Percentiles rank a stretch among this genome's conserved stretches.
Evolutionary conservation across 306 rosid species (phyloP).

Genomic region (Citrullus mucosospermus): DNA sequence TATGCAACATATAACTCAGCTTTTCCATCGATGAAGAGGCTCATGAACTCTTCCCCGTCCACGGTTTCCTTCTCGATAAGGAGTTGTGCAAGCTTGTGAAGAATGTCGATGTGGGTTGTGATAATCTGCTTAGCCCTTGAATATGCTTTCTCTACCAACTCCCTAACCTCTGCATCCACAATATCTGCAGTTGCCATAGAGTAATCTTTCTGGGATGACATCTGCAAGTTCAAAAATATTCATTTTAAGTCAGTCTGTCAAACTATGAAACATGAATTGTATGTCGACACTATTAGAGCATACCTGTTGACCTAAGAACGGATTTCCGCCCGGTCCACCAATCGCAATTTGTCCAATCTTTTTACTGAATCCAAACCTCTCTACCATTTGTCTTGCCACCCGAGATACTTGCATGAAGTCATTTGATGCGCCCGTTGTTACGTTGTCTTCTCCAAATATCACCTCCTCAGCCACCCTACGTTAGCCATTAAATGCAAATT

Average conservation of each 20-base stretch:
- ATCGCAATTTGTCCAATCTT: constrained; percentile 90
- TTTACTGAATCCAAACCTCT: constrained; percentile 97
- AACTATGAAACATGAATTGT: not conserved
- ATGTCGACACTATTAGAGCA: not conserved
- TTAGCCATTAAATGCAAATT: not conserved
- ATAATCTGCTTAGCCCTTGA: constrained; percentile 56
- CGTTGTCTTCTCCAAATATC: constrained; percentile 57
- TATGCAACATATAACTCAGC: constrained; percentile 61
- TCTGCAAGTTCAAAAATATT: constrained; percentile 27
- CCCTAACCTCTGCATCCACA: constrained; percentile 88
- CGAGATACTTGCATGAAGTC: constrained; percentile 98
- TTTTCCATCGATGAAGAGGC: constrained; percentile 85
- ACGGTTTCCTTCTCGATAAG: constrained; percentile 93
- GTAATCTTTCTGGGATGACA: constrained; percentile 83
- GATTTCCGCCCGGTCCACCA: constrained; percentile 90
- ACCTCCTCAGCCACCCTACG: constrained; percentile 86
- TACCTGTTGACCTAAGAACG: constrained; percentile 98
- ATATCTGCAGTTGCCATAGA: constrained; percentile 88
- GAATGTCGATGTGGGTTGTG: constrained; percentile 81
- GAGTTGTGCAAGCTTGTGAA: constrained; percentile 85
- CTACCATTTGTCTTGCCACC: constrained; percentile 98
- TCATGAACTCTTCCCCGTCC: constrained; percentile 93
- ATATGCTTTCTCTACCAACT: constrained; percentile 82
- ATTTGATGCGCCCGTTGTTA: constrained; percentile 93
- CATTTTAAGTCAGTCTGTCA: not conserved